These are phyloP conservation scores for Pilaira anomala DNA, from an alignment of 192 early-diverging fungal genomes.

Conservation along the genomic window DNA sequence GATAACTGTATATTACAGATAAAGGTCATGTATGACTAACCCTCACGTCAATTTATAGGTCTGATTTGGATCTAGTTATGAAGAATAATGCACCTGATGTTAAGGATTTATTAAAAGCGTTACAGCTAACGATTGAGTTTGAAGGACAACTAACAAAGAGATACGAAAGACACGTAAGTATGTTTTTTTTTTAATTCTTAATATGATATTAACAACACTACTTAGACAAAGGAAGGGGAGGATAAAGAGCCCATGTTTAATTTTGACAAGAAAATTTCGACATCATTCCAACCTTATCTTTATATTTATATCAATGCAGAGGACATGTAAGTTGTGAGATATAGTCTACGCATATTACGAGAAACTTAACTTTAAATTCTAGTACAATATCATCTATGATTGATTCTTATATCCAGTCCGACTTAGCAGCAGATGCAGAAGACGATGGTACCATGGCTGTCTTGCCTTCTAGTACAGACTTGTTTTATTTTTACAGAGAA, in stretches of 20 bases:
- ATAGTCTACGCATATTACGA: background rate
- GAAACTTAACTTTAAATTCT: background rate
- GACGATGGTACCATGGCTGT: conserved; percentile 62
- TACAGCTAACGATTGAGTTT: conserved; percentile 87
- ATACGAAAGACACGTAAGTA: conserved; percentile 56
- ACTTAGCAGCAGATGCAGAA: conserved; percentile 45
- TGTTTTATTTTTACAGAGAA: conserved; percentile 90
- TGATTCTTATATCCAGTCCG: conserved; percentile 44
- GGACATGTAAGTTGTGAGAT: conserved; percentile 54
- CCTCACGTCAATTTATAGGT: conserved; percentile 33
- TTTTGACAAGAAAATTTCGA: conserved; percentile 79
- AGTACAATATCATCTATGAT: conserved; percentile 65
- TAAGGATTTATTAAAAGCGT: conserved; percentile 65
- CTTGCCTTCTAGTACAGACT: conserved; percentile 83
- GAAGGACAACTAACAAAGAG: conserved; percentile 79
- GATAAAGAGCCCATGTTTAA: conserved; percentile 33
- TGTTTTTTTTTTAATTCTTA: background rate
- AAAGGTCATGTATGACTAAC: no score
- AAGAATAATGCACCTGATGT: conserved; percentile 46
- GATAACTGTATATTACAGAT: no score
- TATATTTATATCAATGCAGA: conserved; percentile 85
- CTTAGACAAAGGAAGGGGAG: conserved; percentile 15
- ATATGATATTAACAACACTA: background rate
- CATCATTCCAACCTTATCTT: conserved; percentile 85
- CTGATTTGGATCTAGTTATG: conserved; percentile 67